phyloP scores from a whole-genome alignment of 768 basidiomycete genomes.

The Xanthoconium purpureum region DNA sequence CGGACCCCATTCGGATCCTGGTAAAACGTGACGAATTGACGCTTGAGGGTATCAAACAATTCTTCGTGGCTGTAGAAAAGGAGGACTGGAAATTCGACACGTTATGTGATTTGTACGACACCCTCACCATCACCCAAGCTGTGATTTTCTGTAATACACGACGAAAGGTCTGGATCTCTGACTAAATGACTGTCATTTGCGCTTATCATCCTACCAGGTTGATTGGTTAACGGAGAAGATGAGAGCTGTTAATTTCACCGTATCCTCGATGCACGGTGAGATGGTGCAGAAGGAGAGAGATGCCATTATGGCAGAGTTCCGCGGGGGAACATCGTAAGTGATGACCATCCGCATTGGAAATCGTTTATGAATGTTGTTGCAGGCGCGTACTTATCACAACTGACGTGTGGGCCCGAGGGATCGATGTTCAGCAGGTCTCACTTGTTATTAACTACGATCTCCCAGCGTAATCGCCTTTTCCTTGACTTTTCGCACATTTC shows the following conservation, averaged over 20 bases:
- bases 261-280: constrained; percentile 94
- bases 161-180: constrained; percentile 66
- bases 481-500: constrained; percentile 4
- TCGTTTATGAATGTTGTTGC: constrained; percentile 2
- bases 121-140: constrained; percentile 97
- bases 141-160: constrained; percentile 99
- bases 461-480: constrained; percentile 63
- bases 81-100: constrained; percentile 99
- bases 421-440: constrained; percentile 97
- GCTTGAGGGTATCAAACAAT: constrained; percentile 93
- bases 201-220: constrained; percentile 50
- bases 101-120: constrained; percentile 95
- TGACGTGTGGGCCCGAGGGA: constrained; percentile 96
- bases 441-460: constrained; percentile 97
- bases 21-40: constrained; percentile 99
- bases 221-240: constrained; percentile 99
- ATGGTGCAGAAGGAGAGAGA: constrained; percentile 96
- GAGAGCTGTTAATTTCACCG: constrained; percentile 98
- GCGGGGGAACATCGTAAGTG: constrained; percentile 83
- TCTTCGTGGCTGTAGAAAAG: constrained; percentile 98
- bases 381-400: constrained; percentile 95
- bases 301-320: constrained; percentile 96
- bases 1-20: constrained; percentile 95
- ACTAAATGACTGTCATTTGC: not conserved
- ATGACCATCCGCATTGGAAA: not conserved